Base-by-base conservation (phyloP, 2,329 filamentous ascomycete species). In the Hortaea werneckii region DNA sequence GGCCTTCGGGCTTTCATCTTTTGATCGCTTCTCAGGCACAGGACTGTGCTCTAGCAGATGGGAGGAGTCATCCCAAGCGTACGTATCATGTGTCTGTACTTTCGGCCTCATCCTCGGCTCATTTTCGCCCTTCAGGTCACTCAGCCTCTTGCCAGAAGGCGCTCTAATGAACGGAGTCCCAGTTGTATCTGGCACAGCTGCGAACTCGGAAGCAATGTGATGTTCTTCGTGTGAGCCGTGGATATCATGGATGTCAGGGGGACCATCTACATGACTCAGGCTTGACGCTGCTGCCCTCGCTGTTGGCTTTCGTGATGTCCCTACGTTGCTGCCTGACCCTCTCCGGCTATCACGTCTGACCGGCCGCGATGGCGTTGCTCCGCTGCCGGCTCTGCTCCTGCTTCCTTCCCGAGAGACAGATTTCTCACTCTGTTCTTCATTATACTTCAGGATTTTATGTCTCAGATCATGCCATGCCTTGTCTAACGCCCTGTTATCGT, bases 101-200 rank as follows among this genome's bases (percentile, higher is more conserved):
- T 56, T 54, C 6, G 67, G 66, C n/a, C 64, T 59, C 7, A 43
- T 27, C 26, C 35, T 29, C n/a, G 29, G 28, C 29, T 44, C 43
- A 10, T 47, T 35, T 4, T 28, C 10, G 4, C 27, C 10, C 5
- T 12, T 32, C 12, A 49, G 20, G 3, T 48, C 46, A 10, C 52
- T 49, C 6, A 65, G 10, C 12, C 65, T 66, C 20, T 60, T 65
- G 30, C 69, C 60, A 5, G 69, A 70, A 12, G 72, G 72, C 4
- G 72, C 70, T 48, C 73, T 61, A 20, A 73, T 67, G 52, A 76
- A 76, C 1, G 73, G 73, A 2, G 66, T 75, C 1, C 73, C 71
- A 5, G 72, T 76, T 0, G 61, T 65, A 29, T 57, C 46, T 29
- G 58, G 49, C 42, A 41, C 41, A 32, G 28, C 28, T 9, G 52